phyloP scores from a whole-genome alignment of 768 basidiomycete genomes.

The Punctularia strigosozonata region DNA sequence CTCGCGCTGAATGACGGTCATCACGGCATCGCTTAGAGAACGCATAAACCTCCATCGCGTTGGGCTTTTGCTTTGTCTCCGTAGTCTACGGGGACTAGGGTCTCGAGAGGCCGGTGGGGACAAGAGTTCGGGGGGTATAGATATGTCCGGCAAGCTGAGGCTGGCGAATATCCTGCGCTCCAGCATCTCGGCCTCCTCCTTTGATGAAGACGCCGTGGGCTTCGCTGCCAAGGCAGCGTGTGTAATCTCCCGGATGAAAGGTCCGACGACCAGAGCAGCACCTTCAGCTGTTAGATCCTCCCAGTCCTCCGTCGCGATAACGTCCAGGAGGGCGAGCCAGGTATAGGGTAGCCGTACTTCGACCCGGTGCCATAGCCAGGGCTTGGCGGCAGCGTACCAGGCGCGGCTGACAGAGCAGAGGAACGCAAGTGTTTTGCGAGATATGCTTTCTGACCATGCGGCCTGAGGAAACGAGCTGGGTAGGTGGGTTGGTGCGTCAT shows the following conservation, averaged over 20 bases:
- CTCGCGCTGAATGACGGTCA: constrained; percentile 49
- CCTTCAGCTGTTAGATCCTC: constrained; percentile 36
- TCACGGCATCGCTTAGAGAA: constrained; percentile 69
- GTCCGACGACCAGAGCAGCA: constrained; percentile 50
- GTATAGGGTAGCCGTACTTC: constrained; percentile 77
- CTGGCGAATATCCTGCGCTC: constrained; percentile 50
- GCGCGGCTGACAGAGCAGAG: constrained; percentile 69
- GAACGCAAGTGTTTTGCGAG: constrained; percentile 52
- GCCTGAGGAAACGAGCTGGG: constrained; percentile 67
- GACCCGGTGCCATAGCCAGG: constrained; percentile 77
- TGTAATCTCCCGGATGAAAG: constrained; percentile 57
- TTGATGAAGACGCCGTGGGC: constrained; percentile 19
- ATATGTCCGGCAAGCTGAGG: constrained; percentile 49
- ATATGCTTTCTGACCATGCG: constrained; percentile 56
- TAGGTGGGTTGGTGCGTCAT: constrained; percentile 41
- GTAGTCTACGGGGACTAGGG: constrained; percentile 65
- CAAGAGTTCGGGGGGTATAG: constrained; percentile 64
- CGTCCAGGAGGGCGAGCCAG: constrained; percentile 75
- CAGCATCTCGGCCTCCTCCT: constrained; percentile 34
- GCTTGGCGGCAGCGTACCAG: constrained; percentile 77
- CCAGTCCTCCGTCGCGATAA: constrained; percentile 64
- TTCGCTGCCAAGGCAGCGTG: constrained; percentile 43
- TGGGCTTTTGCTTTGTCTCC: constrained; percentile 70
- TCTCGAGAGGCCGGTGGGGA: constrained; percentile 76
- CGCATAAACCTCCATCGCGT: constrained; percentile 76